Evolutionary conservation across 306 rosid genomes (phyloP), one percentile per base, ranked within the genome.

Genomic region (Prunus dulcis): DNA sequence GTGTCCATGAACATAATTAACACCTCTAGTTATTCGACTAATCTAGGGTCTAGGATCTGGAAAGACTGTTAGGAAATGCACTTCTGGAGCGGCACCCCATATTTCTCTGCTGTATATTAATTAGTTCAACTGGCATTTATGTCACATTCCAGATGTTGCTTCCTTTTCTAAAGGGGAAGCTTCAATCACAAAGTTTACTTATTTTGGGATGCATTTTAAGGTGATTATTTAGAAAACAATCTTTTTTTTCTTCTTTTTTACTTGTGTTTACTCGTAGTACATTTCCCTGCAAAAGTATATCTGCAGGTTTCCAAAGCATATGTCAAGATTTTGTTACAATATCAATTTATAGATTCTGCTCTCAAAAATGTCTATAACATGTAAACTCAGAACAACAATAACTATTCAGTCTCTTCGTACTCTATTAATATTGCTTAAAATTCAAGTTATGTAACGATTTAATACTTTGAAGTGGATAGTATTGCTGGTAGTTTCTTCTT

Each of bases 141-240:
- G 55, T 57, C 67, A 8, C 3, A 12, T 18, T 60, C 47, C 20
- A 18, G 32, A 46, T 52, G 34, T 30, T 72, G 67, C 73, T 64
- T 64, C 58, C 64, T 64, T 38, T 23, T 9, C 28, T 19, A 46
- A 61, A 9, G 58, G 8, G 45, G 69, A 45, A 61, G 73, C 45
- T 74, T 66, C 14, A 22, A 12, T 43, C 32, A 9, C 18, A 58
- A 66, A 28, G 32, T 60, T 60, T 0, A 15, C 17, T 20, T 50
- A 18, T 65, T 12, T 32, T 43, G 58, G 67, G 38, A 57, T 69
- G 46, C 47, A 18, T 18, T 41, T 52, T 25, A 51, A n/a, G 64
- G 56, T 61, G 71, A 78, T 62, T 77, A 38, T 64, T 80, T 52
- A 12, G 58, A 34, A 53, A 43, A 67, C 70, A 12, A 15, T 28